Evolutionary conservation across 495 filamentous ascomycete genomes (phyloP), one percentile per base, ranked within the genome.

Genomic region (Penicillium taxi): DNA sequence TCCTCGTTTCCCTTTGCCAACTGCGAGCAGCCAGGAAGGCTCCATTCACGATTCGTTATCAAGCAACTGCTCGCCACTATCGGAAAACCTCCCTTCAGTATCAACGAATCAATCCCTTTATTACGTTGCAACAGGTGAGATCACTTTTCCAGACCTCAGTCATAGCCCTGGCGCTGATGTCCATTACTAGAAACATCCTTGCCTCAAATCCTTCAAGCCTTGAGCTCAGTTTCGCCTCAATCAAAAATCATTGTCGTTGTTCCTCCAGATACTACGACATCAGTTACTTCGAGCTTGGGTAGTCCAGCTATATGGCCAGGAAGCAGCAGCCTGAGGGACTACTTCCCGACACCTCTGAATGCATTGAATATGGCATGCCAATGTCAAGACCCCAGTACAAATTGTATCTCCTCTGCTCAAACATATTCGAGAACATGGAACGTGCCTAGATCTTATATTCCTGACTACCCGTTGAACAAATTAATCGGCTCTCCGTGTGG

Each of bases 71-170:
- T n/a, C 22, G 6, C 32, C 34, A 15, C 9, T 17, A n/a, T 13
- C 19, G 5, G 28, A 25, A n/a, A 8, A 5, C 9, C 27, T 12
- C 5, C 5, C 22, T 3, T 13, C 25, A 8, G 16, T 23, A 11
- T 24, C 19, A 32, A 11, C 11, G 1, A 49, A 33, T 25, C 49
- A 44, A 32, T 42, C 49, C 9, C 17, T 39, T 29, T 44, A 50
- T 17, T 55, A 55, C 19, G 38, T 46, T 30, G 43, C 45, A 4
- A 53, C 45, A 16, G 52, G 52, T 53, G 14, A 39, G 39, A 21
- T 22, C 2, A 1, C 1, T 16, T 11, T 25, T 2, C 4, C 8
- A 17, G 4, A 11, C 18, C 1, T 12, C 7, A 3, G 12, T 1
- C 17, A 23, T 25, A 8, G 8, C n/a, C 24, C 33, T n/a, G n/a